Conservation (phyloP, 768 basidiomycete genomes). For the Mrakia gelida region DNA sequence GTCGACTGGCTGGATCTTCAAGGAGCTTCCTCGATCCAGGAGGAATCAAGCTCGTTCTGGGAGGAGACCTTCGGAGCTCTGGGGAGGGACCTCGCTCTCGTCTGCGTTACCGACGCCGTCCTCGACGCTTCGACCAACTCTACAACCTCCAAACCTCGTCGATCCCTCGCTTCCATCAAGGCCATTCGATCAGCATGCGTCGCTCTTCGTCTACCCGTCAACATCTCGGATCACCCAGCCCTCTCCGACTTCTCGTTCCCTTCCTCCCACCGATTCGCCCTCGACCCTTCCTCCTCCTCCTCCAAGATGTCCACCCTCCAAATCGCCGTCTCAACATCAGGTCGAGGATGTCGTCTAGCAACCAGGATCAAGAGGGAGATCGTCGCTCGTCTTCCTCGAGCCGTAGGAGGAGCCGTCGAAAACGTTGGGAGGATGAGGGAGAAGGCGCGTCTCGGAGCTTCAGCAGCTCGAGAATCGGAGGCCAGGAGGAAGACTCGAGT, state of each 20-base stretch:
- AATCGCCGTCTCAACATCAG: constrained; percentile 84
- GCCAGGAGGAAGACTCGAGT: constrained; percentile 36
- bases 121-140: constrained; percentile 39
- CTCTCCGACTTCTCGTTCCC: constrained; percentile 88
- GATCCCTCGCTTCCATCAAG: constrained; percentile 55
- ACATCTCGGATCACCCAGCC: constrained; percentile 78
- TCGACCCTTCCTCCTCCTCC: constrained; percentile 39
- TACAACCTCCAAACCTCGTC: constrained; percentile 47
- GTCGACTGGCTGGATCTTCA: constrained; percentile 37
- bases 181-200: constrained; percentile 58
- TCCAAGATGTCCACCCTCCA: constrained; percentile 42
- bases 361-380: constrained; percentile 77
- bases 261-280: constrained; percentile 73
- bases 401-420: constrained; percentile 67
- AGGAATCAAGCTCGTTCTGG: constrained; percentile 11
- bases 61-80: background rate
- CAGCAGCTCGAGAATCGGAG: constrained; percentile 50
- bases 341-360: constrained; percentile 79
- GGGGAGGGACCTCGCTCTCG: constrained; percentile 49
- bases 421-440: constrained; percentile 67
- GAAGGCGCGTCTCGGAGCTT: constrained; percentile 39
- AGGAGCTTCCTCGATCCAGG: background rate
- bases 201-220: constrained; percentile 64
- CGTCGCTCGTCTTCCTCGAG: constrained; percentile 64
- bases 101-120: constrained; percentile 66